phyloP scores from a whole-genome alignment of 345 rosid species.

The Turritis glabra region DNA sequence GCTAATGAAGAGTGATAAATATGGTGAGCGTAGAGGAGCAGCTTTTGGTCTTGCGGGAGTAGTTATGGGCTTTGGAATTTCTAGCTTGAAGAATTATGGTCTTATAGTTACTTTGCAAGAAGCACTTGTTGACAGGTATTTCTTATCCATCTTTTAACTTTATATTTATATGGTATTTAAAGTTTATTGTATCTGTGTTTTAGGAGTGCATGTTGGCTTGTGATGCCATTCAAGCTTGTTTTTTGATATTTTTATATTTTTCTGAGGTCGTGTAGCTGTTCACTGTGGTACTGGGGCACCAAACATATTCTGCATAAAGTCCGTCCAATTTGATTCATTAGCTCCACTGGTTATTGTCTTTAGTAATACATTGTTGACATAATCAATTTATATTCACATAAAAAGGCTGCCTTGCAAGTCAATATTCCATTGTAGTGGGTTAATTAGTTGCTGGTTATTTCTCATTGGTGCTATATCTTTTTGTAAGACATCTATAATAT shows the following conservation, averaged over 20 bases:
- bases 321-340: neutral
- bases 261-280: neutral
- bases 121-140: constrained; percentile 78
- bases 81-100: constrained; percentile 81
- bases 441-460: constrained; percentile 3
- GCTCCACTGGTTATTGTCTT: constrained; percentile 6
- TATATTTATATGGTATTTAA: neutral
- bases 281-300: neutral
- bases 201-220: neutral
- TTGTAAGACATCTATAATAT: neutral
- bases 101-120: constrained; percentile 61
- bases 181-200: neutral
- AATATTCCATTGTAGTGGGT: neutral
- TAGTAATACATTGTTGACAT: neutral
- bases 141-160: neutral
- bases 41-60: constrained; percentile 98
- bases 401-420: neutral
- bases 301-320: neutral
- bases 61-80: constrained; percentile 88
- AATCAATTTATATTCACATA: neutral
- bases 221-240: neutral
- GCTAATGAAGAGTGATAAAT: constrained; percentile 87
- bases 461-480: neutral
- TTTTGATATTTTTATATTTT: neutral
- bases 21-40: constrained; percentile 98